Evolutionary conservation across 148 eudicot genomes (phyloP), one percentile per base, ranked within the genome.

Genomic region (Cornus controversa): DNA sequence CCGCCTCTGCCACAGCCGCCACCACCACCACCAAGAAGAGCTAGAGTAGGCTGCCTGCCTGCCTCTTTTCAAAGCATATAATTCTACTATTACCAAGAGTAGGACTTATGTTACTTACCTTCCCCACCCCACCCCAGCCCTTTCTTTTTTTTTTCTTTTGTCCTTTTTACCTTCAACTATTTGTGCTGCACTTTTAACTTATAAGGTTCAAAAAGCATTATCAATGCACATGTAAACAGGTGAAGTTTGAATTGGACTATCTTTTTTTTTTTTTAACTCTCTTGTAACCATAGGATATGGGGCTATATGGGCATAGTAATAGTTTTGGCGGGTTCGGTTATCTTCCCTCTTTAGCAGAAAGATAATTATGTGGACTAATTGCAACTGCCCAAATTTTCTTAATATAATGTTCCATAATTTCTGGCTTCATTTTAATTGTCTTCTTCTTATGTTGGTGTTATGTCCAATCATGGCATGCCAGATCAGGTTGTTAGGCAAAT

Each of bases 11-110:
- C 79, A 5, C 75, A 63, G 66, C 66, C 75, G 69, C 74, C 73
- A 84, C 34, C 73, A 18, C 31, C 79, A 6, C 75, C 66, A 72
- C 66, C 75, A 85, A 62, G 82, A 85, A 84, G 79, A 73, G 73
- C 47, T 79, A 68, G 22, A 20, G 29, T 24, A 73, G 42, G 53
- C 67, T 0, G 5, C 62, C 26, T 20, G 42, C 36, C 67, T 0
- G 5, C 62, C 26, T 20, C 68, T 0, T 11, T 42, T 16, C 5
- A 40, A 45, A 45, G 65, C 31, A 70, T 70, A 53, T 53, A 37
- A 6, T 62, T 64, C 53, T 71, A 14, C 63, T 29, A 36, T 42
- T 53, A 31, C 40, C 25, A 23, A 27, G 8, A n/a, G 18, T 50
- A 50, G 57, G 57, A 60, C 64, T 60, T 16, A 50, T 60, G 64